phyloP scores from a whole-genome alignment of 495 filamentous ascomycete genomes.

The Geopyxis carbonaria region DNA sequence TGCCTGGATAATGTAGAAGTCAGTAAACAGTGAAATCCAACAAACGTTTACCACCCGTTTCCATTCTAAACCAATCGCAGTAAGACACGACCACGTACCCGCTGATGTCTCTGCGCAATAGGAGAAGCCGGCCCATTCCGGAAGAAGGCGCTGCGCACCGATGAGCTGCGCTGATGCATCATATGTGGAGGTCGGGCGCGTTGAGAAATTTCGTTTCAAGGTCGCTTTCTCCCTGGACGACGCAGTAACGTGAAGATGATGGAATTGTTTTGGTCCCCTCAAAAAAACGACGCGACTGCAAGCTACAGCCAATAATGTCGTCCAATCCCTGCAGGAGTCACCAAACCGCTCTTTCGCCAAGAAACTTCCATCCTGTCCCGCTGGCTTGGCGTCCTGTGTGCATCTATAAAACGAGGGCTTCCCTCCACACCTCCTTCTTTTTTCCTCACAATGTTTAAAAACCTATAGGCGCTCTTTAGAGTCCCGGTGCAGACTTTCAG shows the following conservation, averaged over 20 bases:
- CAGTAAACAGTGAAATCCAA: slow-evolving; percentile 11
- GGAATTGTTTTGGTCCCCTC: slow-evolving; percentile 18
- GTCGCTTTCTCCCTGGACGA: too few relatives aligned
- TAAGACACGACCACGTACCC: slow-evolving; percentile 21
- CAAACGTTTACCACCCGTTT: slow-evolving; percentile 13
- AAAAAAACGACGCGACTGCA: slow-evolving; percentile 9
- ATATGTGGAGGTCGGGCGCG: too few relatives aligned
- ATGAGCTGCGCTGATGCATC: too few relatives aligned
- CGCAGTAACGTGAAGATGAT: too few relatives aligned
- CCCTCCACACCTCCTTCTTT: slow-evolving; percentile 31
- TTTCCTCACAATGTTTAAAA: slow-evolving; percentile 52
- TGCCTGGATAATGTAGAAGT: slow-evolving; percentile 9
- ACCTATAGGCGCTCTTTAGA: slow-evolving; percentile 95
- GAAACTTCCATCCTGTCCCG: neutral
- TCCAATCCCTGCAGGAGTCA: slow-evolving; percentile 10
- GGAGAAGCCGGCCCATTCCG: slow-evolving; percentile 8
- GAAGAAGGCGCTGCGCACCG: slow-evolving; percentile 13
- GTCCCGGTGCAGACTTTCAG: slow-evolving; percentile 94
- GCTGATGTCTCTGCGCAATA: slow-evolving; percentile 13
- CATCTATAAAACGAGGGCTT: neutral
- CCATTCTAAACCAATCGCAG: slow-evolving; percentile 9
- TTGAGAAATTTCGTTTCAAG: too few relatives aligned
- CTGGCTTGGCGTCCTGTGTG: neutral
- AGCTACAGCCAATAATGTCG: neutral
- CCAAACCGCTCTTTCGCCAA: slow-evolving; percentile 10